A percentile compares a stretch with the other conserved stretches of the same genome.
These are phyloP conservation scores for Knoxia roxburghii DNA, from an alignment of 257 asterid genomes.

Conservation along the genomic window DNA sequence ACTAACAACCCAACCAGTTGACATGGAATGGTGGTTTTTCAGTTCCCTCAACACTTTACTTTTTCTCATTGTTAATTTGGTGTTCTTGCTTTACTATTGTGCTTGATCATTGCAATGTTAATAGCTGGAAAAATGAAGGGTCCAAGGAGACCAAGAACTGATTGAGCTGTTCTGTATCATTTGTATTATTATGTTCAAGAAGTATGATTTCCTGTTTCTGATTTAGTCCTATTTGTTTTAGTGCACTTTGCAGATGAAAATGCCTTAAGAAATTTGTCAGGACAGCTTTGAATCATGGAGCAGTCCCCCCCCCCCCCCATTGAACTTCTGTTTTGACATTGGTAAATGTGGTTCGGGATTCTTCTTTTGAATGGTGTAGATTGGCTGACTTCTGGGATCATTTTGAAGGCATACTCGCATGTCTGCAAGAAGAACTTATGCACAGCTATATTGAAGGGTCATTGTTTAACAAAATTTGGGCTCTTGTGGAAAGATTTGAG, in stretches of 20 bases:
- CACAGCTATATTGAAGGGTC: too few relatives aligned
- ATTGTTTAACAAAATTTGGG: too few relatives aligned
- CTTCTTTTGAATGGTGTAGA: too few relatives aligned
- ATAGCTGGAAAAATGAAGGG: constrained; percentile 4
- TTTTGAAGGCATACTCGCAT: too few relatives aligned
- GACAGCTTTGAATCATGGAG: too few relatives aligned
- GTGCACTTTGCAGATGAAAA: constrained; percentile 20
- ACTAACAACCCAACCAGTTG: background rate
- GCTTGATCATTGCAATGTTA: background rate
- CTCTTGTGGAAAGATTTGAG: too few relatives aligned
- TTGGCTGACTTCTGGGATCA: too few relatives aligned
- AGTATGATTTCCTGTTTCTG: background rate
- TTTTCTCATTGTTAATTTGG: background rate
- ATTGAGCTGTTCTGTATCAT: constrained; percentile 13
- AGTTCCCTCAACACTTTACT: background rate
- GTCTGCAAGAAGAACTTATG: too few relatives aligned
- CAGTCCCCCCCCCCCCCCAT: background rate
- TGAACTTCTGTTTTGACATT: background rate
- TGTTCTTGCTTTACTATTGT: background rate
- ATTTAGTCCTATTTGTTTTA: background rate
- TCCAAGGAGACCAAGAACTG: constrained; percentile 15
- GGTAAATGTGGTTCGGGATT: too few relatives aligned
- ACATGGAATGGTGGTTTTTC: background rate
- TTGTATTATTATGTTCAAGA: background rate
- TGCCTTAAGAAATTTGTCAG: background rate